Percentiles rank a stretch among this genome's conserved stretches.
These are phyloP conservation scores for Mollisiaceae sp. DNA, from an alignment of 2,329 filamentous ascomycete species.

Conservation along the genomic window DNA sequence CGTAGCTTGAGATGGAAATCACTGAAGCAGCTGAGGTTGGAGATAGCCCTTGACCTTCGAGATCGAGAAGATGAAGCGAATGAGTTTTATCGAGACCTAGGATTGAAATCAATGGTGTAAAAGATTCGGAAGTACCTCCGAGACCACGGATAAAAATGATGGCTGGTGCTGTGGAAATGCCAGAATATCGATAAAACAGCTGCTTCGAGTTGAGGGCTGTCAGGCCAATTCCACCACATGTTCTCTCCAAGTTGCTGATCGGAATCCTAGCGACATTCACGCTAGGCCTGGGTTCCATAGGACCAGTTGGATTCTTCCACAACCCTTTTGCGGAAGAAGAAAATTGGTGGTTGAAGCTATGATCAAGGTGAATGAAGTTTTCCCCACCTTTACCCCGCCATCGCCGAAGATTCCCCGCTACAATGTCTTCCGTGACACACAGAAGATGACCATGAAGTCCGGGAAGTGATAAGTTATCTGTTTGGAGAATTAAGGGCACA, in stretches of 20 bases:
- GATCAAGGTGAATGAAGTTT: background rate
- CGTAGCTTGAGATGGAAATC: slow-evolving; percentile 51
- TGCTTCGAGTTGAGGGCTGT: slow-evolving; percentile 46
- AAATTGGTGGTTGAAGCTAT: background rate
- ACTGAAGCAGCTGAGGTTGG: slow-evolving; percentile 53
- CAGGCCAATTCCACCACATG: slow-evolving; percentile 38
- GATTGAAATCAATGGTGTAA: slow-evolving; percentile 49
- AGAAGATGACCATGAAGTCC: too few relatives aligned
- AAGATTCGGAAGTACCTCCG: slow-evolving; percentile 53
- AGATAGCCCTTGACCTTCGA: slow-evolving; percentile 61
- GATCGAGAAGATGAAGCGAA: slow-evolving; percentile 53
- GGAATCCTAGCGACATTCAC: slow-evolving; percentile 37
- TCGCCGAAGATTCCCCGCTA: background rate
- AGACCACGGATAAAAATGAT: slow-evolving; percentile 62
- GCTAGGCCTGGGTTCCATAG: too few relatives aligned
- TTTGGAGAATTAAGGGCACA: too few relatives aligned
- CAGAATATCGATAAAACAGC: slow-evolving; percentile 45
- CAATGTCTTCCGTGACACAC: too few relatives aligned
- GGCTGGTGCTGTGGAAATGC: slow-evolving; percentile 37
- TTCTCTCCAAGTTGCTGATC: slow-evolving; percentile 41
- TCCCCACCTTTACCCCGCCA: background rate
- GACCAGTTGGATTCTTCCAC: too few relatives aligned
- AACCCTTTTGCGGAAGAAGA: background rate
- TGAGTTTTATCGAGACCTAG: slow-evolving; percentile 42
- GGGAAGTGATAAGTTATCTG: too few relatives aligned